phyloP scores from a whole-genome alignment of 1,284 basidiomycete genomes.

The Ceratobasidium sp. region DNA sequence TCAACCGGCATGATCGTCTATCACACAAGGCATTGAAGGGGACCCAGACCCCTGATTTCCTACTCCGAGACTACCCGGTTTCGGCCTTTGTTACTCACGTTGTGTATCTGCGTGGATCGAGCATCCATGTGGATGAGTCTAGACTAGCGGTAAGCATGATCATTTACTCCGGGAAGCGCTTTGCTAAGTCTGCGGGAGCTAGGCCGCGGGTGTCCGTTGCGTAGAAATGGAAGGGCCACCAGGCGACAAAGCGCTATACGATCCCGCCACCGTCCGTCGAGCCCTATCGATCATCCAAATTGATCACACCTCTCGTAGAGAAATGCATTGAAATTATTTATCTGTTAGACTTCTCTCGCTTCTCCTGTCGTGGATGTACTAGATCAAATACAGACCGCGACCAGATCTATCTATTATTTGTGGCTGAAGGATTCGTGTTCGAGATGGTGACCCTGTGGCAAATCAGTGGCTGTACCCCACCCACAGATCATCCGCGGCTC shows the following conservation, averaged over 20 bases:
- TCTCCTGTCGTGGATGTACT: not conserved
- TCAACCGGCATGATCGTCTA: slow-evolving; percentile 67
- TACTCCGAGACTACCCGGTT: slow-evolving; percentile 46
- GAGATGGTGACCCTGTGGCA: slow-evolving; percentile 22
- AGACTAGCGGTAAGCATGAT: slow-evolving; percentile 38
- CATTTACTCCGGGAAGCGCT: too few species aligned
- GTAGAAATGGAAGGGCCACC: slow-evolving; percentile 41
- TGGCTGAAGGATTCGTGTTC: slow-evolving; percentile 12
- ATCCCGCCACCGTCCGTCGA: slow-evolving; percentile 36
- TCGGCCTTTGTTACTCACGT: slow-evolving; percentile 50
- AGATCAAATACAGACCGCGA: slow-evolving; percentile 8
- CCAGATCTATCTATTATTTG: slow-evolving; percentile 29
- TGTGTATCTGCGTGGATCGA: slow-evolving; percentile 48
- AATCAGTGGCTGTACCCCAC: slow-evolving; percentile 34
- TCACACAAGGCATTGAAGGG: slow-evolving; percentile 42
- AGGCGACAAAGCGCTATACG: slow-evolving; percentile 34
- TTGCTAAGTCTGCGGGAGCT: not conserved
- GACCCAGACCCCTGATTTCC: slow-evolving; percentile 40
- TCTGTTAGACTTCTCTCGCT: not conserved
- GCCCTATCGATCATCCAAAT: slow-evolving; percentile 39
- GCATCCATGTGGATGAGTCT: slow-evolving; percentile 45
- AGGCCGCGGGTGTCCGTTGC: slow-evolving; percentile 36
- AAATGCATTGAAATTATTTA: slow-evolving; percentile 12
- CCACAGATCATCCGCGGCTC: slow-evolving; percentile 32
- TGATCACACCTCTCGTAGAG: slow-evolving; percentile 10